Evolutionary conservation across 73 alveolate genomes (phyloP).

Genomic region (Paramecium octaurelia): DNA sequence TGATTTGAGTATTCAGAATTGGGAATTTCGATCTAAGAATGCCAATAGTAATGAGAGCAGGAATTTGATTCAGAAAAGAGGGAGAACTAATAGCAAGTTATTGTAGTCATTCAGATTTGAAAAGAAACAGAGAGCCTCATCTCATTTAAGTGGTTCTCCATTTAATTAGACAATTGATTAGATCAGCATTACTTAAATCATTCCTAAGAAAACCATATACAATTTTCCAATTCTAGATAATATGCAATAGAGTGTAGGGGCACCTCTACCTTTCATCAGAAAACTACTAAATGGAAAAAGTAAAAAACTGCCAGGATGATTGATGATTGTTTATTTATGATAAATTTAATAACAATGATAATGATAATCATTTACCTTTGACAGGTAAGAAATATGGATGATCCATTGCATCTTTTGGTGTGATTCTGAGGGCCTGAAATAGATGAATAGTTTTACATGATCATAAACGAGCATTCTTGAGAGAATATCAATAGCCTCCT

Average conservation of each 20-base stretch:
- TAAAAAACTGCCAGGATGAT: not conserved
- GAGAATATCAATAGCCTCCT: constrained; percentile 94
- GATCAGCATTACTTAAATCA: not conserved
- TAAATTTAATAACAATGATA: not conserved
- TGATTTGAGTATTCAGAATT: not conserved
- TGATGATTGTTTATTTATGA: not conserved
- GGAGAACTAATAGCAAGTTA: not conserved
- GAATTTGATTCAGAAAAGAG: not conserved
- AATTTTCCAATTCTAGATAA: not conserved
- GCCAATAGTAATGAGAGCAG: not conserved
- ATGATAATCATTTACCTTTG: constrained; percentile 1
- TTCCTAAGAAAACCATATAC: not conserved
- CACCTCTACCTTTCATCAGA: not conserved
- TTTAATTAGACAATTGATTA: not conserved
- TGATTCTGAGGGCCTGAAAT: constrained; percentile 75
- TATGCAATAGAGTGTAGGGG: not conserved
- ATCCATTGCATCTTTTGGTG: constrained; percentile 95
- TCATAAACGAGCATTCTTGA: constrained; percentile 95
- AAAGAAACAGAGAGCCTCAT: not conserved
- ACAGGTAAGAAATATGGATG: constrained; percentile 95
- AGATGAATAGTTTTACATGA: constrained; percentile 64
- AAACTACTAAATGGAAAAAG: not conserved
- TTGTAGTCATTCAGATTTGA: not conserved
- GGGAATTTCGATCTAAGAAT: constrained; percentile 17
- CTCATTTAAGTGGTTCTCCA: not conserved